Conservation (phyloP, 169 alveolate genomes). For the Plasmodium reichenowi region DNA sequence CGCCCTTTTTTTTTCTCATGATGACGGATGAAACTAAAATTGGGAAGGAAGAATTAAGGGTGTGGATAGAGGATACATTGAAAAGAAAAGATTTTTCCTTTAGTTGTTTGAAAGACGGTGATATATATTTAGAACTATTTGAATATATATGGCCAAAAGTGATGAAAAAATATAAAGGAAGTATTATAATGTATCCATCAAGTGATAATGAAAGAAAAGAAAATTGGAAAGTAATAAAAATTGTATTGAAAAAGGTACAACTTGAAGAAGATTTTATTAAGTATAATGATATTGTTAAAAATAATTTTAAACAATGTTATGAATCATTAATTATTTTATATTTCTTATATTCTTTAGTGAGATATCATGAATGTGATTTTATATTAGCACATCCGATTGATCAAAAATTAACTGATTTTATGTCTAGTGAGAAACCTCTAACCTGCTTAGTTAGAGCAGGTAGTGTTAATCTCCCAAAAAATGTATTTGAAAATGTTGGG, state of each 20-base stretch:
- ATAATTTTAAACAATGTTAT: conserved; percentile 59
- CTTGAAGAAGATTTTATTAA: conserved; percentile 64
- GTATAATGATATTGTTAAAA: conserved; percentile 16
- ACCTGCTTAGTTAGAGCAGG: conserved; percentile 76
- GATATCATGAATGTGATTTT: conserved; percentile 80
- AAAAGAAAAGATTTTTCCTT: conserved; percentile 38
- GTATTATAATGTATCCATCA: conserved; percentile 1
- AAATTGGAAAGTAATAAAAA: conserved; percentile 75
- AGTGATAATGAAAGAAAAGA: conserved; percentile 13
- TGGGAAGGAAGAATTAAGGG: conserved; percentile 72
- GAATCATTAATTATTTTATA: conserved; percentile 76
- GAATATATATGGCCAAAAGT: conserved; percentile 78
- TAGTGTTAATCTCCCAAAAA: conserved; percentile 57
- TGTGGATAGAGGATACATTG: conserved; percentile 56
- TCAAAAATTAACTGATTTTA: conserved; percentile 48
- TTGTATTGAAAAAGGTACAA: conserved; percentile 43
- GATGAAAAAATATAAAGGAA: conserved; percentile 22
- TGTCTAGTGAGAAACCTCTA: conserved; percentile 81
- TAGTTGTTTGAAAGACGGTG: conserved; percentile 61
- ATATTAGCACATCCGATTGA: conserved; percentile 73
- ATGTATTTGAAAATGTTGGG: conserved; percentile 22
- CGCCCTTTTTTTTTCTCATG: not conserved
- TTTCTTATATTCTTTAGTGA: conserved; percentile 75
- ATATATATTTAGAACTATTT: conserved; percentile 56
- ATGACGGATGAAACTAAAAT: conserved; percentile 27